Evolutionary conservation across 2,329 filamentous ascomycete genomes (phyloP).

Genomic region (Nemania sp.): DNA sequence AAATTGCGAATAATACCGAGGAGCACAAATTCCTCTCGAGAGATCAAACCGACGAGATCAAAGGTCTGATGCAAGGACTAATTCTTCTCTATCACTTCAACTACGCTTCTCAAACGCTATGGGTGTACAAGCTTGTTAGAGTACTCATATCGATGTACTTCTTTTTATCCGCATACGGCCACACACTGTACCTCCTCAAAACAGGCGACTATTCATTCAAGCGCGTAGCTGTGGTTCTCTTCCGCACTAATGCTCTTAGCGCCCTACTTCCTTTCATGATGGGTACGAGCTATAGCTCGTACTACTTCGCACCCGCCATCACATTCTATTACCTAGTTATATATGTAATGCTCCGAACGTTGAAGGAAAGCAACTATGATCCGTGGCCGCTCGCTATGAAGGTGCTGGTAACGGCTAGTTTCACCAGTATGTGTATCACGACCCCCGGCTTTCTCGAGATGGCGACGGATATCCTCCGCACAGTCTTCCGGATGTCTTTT

Average conservation of each 20-base stretch:
- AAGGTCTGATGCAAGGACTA: conserved; percentile 73
- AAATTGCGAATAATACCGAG: conserved; percentile 29
- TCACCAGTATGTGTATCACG: conserved; percentile 51
- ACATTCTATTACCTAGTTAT: conserved; percentile 73
- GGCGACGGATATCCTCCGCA: conserved; percentile 53
- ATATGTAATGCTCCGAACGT: conserved; percentile 63
- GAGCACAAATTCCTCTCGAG: conserved; percentile 62
- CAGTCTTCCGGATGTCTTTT: conserved; percentile 62
- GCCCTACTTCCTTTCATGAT: conserved; percentile 66
- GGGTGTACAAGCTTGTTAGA: conserved; percentile 67
- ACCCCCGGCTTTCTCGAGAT: conserved; percentile 58
- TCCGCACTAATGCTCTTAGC: conserved; percentile 69
- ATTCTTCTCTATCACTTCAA: conserved; percentile 69
- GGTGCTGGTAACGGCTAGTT: conserved; percentile 57
- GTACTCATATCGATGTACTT: conserved; percentile 69
- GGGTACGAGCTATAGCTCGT: conserved; percentile 66
- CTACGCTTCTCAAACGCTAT: conserved; percentile 61
- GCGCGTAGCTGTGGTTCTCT: conserved; percentile 64
- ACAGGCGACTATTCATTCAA: conserved; percentile 68
- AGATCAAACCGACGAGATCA: conserved; percentile 73
- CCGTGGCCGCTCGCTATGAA: conserved; percentile 60
- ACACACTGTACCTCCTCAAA: conserved; percentile 68
- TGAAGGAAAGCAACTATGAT: conserved; percentile 57
- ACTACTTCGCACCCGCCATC: conserved; percentile 69
- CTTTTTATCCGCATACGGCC: conserved; percentile 72